Base-by-base conservation (phyloP, 495 filamentous ascomycete species). In the Delitschia confertaspora region DNA sequence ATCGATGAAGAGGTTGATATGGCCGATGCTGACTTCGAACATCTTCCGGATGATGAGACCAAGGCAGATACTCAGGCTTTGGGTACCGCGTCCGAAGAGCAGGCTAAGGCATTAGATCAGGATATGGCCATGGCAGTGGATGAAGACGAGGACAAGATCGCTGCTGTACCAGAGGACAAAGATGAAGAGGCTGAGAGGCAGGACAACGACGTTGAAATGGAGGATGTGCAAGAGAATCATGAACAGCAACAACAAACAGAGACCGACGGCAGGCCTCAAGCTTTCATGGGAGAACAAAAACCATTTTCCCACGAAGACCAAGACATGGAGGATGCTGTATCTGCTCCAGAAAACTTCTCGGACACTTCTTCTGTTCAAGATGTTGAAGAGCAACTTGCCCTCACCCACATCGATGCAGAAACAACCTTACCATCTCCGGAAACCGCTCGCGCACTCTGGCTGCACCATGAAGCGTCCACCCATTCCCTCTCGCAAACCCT, bases 41-140 rank as follows among this genome's bases (percentile, higher is more conserved):
- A 99, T 61, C 69, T 99, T 7, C 80, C 78, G 46, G 78, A 94
- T 51, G 82, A 93, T 39, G 74, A 88, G 31, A 74, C 81, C 30
- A 67, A 77, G 33, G 76, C 80, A 9, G 88, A 95, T 60, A 76
- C 85, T 0, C 93, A 99, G 62, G 93, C 91, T 36, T 69, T 99
- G 32, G 93, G 93, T 16, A 76, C 84, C 42, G 86, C 91, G 2
- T 84, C 73, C 2, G 79, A 94, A 51, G 88, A 96, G 13, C 85
- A 96, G 63, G 79, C 81, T 9, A 71, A 75, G 45, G 76, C 82
- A 3, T 68, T 96, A 42, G 85, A 95, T 47, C 79, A 93, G 47
- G 79, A 78, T 34, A 86, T 85, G 73, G 88, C 81, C 11, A 74
- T 93, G 38, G 83, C 93, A 49, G 76, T 74, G n/a, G 75, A 85